A percentile compares a stretch with the other conserved stretches of the same genome.
Evolutionary conservation across 176 grass and related monocot species (phyloP).

Genomic region (Tuctoria greenei): DNA sequence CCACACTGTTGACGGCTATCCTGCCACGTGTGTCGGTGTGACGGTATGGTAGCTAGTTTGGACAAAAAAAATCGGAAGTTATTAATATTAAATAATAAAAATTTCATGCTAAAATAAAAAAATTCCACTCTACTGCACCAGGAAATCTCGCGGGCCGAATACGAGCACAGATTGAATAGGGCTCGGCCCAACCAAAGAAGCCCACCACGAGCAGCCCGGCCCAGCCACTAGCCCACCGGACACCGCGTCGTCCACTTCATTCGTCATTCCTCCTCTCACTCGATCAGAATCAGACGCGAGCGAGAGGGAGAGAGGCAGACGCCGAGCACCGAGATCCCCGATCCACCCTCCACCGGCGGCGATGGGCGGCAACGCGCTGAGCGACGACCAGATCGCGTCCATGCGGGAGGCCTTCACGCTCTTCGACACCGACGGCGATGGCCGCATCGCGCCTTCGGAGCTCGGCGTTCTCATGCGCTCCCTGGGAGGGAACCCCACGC

Average conservation of each 20-base stretch:
- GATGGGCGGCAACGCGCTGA: conserved; percentile 85
- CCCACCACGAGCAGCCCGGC: too few relatives aligned
- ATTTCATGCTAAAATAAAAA: too few relatives aligned
- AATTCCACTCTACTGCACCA: too few relatives aligned
- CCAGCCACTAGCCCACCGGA: not conserved
- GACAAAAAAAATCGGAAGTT: too few relatives aligned
- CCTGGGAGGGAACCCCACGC: conserved; percentile 85
- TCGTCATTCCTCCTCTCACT: not conserved
- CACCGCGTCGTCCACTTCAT: not conserved
- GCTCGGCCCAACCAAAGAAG: too few relatives aligned
- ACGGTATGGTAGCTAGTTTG: too few relatives aligned
- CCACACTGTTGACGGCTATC: too few relatives aligned
- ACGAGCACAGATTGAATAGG: too few relatives aligned
- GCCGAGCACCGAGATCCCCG: not conserved
- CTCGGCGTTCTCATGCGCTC: conserved; percentile 96
- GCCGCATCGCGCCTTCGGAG: conserved; percentile 79
- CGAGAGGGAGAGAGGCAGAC: not conserved
- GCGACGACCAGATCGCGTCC: conserved; percentile 80
- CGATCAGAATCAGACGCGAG: not conserved
- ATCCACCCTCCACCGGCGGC: not conserved
- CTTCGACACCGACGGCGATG: conserved; percentile 93
- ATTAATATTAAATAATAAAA: too few relatives aligned
- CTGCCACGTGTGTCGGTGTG: too few relatives aligned
- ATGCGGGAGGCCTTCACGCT: conserved; percentile 97
- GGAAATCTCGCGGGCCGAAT: too few relatives aligned